Evolutionary conservation across 768 basidiomycete genomes (phyloP).

Genomic region (Nidularia pulvinata): DNA sequence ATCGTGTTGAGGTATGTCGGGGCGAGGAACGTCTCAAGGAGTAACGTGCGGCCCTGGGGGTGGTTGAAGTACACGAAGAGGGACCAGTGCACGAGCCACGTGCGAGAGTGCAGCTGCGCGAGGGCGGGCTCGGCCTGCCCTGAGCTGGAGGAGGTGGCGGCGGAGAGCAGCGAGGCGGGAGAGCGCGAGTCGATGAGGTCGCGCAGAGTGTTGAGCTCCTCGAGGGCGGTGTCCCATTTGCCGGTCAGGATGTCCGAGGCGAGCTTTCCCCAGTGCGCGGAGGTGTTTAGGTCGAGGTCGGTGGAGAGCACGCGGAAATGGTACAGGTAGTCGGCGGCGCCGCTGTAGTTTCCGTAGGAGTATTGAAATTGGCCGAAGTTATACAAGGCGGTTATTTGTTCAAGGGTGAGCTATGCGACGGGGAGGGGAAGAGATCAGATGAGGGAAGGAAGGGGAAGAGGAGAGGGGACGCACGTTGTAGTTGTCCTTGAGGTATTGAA

Average conservation of each 20-base stretch:
- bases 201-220: conserved; percentile 94
- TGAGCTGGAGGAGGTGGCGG: conserved; percentile 21
- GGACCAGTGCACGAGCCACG: conserved; percentile 98
- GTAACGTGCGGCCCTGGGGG: conserved; percentile 84
- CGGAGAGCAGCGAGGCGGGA: conserved; percentile 44
- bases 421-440: conserved; percentile 70
- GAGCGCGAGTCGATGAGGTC: conserved; percentile 87
- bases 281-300: conserved; percentile 89
- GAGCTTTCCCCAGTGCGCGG: conserved; percentile 99
- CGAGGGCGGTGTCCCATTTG: conserved; percentile 92
- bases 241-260: conserved; percentile 95
- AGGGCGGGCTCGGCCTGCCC: conserved; percentile 63
- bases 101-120: conserved; percentile 88
- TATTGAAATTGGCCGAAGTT: conserved; percentile 99
- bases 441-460: conserved; percentile 2
- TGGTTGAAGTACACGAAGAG: conserved; percentile 99
- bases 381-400: conserved; percentile 95
- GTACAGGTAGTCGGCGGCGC: conserved; percentile 97
- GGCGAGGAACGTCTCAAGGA: conserved; percentile 95
- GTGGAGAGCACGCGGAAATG: conserved; percentile 98
- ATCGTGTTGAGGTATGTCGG: conserved; percentile 99
- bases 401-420: conserved; percentile 74
- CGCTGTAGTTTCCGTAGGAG: conserved; percentile 97
- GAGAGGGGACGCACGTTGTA: conserved; percentile 62
- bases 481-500: conserved; percentile 92